A percentile compares a stretch with the other conserved stretches of the same genome.
These are phyloP conservation scores for Ceratobasidium sp. DNA, from an alignment of 1,284 basidiomycete species.

Conservation along the genomic window DNA sequence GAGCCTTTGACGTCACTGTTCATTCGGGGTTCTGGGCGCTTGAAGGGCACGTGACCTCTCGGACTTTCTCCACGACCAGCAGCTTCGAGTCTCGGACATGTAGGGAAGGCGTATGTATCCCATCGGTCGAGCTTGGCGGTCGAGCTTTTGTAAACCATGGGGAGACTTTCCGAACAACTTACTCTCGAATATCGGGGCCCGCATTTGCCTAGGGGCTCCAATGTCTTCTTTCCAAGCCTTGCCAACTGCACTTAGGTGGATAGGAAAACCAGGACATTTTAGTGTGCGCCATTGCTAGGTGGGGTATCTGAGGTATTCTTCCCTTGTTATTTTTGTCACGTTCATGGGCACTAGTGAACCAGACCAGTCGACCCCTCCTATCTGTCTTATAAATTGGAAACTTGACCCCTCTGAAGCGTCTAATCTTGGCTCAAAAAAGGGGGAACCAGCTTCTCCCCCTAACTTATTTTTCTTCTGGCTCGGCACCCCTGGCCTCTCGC, in stretches of 20 bases:
- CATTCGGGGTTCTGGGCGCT: not conserved
- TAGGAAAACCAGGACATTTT: too few relatives aligned
- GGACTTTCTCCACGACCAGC: not conserved
- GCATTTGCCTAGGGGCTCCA: too few relatives aligned
- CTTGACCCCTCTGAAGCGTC: not conserved
- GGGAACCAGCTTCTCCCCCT: not conserved
- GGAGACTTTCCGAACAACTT: too few relatives aligned
- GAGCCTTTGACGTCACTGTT: conserved; percentile 3
- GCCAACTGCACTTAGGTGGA: too few relatives aligned
- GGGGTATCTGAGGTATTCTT: too few relatives aligned
- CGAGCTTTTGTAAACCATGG: too few relatives aligned
- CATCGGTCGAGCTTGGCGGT: too few relatives aligned
- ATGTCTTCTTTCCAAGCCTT: too few relatives aligned
- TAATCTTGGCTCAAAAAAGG: not conserved
- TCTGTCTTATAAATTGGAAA: not conserved
- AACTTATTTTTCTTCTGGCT: too few relatives aligned
- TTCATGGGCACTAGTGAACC: not conserved
- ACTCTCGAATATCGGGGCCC: too few relatives aligned
- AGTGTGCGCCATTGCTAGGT: too few relatives aligned
- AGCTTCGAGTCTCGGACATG: not conserved
- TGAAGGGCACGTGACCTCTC: not conserved
- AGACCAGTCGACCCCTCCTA: not conserved
- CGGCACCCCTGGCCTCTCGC: not conserved
- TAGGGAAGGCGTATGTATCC: not conserved
- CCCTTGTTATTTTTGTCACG: too few relatives aligned